Conservation (phyloP, 768 basidiomycete species). For the Termitomyces heimii region DNA sequence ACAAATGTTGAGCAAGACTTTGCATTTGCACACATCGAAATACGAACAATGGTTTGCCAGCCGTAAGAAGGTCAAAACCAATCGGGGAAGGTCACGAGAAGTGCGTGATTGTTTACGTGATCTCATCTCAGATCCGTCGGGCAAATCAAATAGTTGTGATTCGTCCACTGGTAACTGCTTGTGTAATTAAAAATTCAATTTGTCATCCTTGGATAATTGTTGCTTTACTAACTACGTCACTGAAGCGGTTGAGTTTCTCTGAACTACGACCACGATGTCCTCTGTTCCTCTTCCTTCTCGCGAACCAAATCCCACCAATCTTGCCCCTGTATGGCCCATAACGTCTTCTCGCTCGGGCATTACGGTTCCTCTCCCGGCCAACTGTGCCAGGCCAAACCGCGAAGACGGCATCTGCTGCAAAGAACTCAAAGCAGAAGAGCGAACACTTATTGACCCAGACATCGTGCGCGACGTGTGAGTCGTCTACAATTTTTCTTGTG, state of each 20-base stretch:
- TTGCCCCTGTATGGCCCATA: conserved; percentile 65
- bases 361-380: conserved; percentile 42
- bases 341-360: conserved; percentile 32
- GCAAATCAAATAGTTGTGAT: neutral
- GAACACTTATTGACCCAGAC: conserved; percentile 81
- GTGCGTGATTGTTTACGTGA: no score
- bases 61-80: no score
- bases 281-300: conserved; percentile 30
- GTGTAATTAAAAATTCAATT: neutral
- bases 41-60: no score
- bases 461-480: conserved; percentile 82
- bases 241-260: neutral
- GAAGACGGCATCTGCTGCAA: conserved; percentile 79
- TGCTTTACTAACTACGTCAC: neutral
- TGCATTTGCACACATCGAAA: no score
- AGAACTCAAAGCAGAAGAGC: conserved; percentile 78
- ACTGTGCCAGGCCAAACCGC: conserved; percentile 51
- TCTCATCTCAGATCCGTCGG: no score
- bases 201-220: neutral
- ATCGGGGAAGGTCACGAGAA: no score
- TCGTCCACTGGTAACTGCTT: neutral
- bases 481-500: neutral
- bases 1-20: no score
- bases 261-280: conserved; percentile 16
- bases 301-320: conserved; percentile 19